Conservation (phyloP, 2,329 filamentous ascomycete genomes). For the Fusarium penzigii region DNA sequence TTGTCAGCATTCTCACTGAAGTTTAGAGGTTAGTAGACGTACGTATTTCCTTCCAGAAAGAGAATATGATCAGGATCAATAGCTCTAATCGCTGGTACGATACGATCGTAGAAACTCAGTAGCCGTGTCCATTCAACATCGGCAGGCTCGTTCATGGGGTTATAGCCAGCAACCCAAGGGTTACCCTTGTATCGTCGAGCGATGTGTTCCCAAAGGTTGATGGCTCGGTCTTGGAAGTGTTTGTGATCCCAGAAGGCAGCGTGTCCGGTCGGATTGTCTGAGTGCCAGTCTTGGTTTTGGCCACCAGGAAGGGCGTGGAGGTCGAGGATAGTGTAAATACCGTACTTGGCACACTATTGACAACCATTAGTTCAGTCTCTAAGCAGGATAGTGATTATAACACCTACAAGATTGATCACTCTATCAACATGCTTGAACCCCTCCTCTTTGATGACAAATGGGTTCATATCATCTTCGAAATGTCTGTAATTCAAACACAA, state of each 20-base stretch:
- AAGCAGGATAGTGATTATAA: fast-evolving
- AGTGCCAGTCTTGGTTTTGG: slow-evolving; percentile 51
- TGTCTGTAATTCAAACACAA: slow-evolving; percentile 61
- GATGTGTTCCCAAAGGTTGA: slow-evolving; percentile 45
- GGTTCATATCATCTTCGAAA: slow-evolving; percentile 55
- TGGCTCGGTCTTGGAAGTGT: slow-evolving; percentile 45
- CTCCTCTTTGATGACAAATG: slow-evolving; percentile 46
- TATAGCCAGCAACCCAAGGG: slow-evolving; percentile 42
- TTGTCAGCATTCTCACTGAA: neutral
- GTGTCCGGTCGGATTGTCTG: slow-evolving; percentile 37
- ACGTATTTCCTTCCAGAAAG: slow-evolving; percentile 51
- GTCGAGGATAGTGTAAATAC: slow-evolving; percentile 47
- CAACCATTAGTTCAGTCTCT: neutral
- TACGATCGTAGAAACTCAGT: slow-evolving; percentile 40
- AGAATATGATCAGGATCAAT: slow-evolving; percentile 49
- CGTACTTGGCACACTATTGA: slow-evolving; percentile 39
- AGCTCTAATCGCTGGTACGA: slow-evolving; percentile 39
- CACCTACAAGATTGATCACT: slow-evolving; percentile 41
- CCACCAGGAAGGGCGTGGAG: slow-evolving; percentile 46
- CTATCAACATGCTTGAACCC: slow-evolving; percentile 53
- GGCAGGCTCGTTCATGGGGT: slow-evolving; percentile 35
- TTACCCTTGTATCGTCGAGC: slow-evolving; percentile 43
- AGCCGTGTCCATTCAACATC: slow-evolving; percentile 36
- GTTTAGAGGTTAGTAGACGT: neutral
- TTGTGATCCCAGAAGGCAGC: slow-evolving; percentile 48